phyloP scores from a whole-genome alignment of 2,329 filamentous ascomycete species.

The Alternaria triticimaculans region DNA sequence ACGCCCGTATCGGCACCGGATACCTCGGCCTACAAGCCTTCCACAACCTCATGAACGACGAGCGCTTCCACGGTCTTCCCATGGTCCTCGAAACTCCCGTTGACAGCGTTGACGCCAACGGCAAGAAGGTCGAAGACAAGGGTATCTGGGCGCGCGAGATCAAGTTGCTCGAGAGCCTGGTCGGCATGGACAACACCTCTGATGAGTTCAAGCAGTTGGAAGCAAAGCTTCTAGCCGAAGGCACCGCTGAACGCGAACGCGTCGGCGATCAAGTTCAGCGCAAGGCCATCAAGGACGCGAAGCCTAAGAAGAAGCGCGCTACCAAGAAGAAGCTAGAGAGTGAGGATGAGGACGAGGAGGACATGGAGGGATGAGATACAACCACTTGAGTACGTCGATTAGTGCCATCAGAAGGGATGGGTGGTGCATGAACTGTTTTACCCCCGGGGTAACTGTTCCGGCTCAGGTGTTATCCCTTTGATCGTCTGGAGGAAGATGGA shows the following conservation, averaged over 20 bases:
- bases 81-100: conserved; percentile 98
- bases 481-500: neutral
- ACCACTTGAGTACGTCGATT: neutral
- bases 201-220: conserved; percentile 74
- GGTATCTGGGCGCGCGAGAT: conserved; percentile 91
- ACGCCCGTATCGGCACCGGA: conserved; percentile 95
- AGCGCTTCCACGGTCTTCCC: conserved; percentile 76
- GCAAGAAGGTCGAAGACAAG: conserved; percentile 74
- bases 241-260: conserved; percentile 73
- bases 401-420: conserved; percentile 1
- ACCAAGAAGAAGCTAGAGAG: conserved; percentile 25
- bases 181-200: conserved; percentile 81
- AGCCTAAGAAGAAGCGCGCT: conserved; percentile 20
- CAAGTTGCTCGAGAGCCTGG: conserved; percentile 86
- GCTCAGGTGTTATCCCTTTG: neutral
- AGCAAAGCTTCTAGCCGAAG: conserved; percentile 68
- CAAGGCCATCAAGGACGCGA: conserved; percentile 24
- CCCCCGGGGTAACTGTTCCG: neutral
- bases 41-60: conserved; percentile 86
- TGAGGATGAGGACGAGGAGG: conserved; percentile 27
- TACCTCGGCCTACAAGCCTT: conserved; percentile 91
- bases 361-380: conserved; percentile 17
- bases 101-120: conserved; percentile 70
- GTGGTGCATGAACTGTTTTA: neutral
- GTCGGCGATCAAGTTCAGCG: conserved; percentile 73